These are phyloP conservation scores for Aureobasidium subglaciale DNA, from an alignment of 2,329 filamentous ascomycete genomes.

Conservation along the genomic window DNA sequence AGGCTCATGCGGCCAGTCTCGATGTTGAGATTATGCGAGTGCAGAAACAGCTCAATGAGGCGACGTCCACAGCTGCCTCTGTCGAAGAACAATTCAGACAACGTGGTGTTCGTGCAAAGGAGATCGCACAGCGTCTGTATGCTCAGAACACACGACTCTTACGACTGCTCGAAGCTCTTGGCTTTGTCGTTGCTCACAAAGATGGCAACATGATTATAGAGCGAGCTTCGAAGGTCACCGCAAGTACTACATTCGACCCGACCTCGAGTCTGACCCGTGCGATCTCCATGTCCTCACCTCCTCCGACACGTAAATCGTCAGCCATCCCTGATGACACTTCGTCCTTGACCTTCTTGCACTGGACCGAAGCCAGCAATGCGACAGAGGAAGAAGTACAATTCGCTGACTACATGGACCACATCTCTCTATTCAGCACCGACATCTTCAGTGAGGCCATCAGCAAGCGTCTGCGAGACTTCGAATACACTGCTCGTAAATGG, in stretches of 20 bases:
- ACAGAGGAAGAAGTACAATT: slow-evolving; percentile 68
- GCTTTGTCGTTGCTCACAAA: slow-evolving; percentile 72
- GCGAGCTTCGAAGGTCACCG: slow-evolving; percentile 53
- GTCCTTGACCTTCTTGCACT: slow-evolving; percentile 70
- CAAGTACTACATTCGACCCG: slow-evolving; percentile 40
- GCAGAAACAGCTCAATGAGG: slow-evolving; percentile 55
- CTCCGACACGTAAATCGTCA: slow-evolving; percentile 48
- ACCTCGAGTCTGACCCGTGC: slow-evolving; percentile 44
- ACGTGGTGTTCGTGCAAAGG: slow-evolving; percentile 67
- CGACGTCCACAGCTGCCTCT: slow-evolving; percentile 41
- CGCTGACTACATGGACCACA: slow-evolving; percentile 61
- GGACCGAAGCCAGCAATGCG: slow-evolving; percentile 64
- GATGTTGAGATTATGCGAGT: slow-evolving; percentile 67
- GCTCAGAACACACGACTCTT: slow-evolving; percentile 77
- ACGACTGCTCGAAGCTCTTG: slow-evolving; percentile 76
- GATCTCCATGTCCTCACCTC: slow-evolving; percentile 51
- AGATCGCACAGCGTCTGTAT: slow-evolving; percentile 77
- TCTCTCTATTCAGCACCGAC: slow-evolving; percentile 77
- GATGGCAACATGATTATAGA: slow-evolving; percentile 64
- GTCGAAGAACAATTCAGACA: slow-evolving; percentile 56
- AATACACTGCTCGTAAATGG: slow-evolving; percentile 87
- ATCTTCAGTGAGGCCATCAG: slow-evolving; percentile 77
- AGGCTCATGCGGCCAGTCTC: slow-evolving; percentile 66
- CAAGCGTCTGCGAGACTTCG: slow-evolving; percentile 86
- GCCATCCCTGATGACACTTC: slow-evolving; percentile 15